These are phyloP conservation scores for Xylariales sp. DNA, from an alignment of 2,329 filamentous ascomycete species.

Conservation along the genomic window DNA sequence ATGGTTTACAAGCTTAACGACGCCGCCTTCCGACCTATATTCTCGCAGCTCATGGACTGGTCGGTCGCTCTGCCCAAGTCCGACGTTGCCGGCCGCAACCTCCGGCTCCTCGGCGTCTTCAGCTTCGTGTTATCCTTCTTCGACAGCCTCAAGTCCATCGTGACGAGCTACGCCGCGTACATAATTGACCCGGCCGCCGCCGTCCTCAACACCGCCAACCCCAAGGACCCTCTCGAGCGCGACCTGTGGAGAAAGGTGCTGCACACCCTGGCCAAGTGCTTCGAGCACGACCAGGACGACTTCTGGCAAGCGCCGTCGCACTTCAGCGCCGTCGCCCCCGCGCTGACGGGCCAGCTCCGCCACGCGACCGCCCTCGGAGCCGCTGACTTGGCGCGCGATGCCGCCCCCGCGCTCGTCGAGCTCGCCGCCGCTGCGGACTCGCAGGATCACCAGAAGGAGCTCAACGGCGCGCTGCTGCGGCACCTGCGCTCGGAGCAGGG, in stretches of 20 bases:
- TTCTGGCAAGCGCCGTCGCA: constrained; percentile 94
- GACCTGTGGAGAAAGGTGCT: constrained; percentile 68
- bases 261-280: constrained; percentile 67
- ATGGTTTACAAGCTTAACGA: constrained; percentile 98
- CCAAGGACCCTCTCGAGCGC: constrained; percentile 44
- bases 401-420: constrained; percentile 74
- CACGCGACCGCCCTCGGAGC: constrained; percentile 39
- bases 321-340: constrained; percentile 67
- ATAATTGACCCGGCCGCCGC: constrained; percentile 70
- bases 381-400: constrained; percentile 39
- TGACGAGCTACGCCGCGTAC: constrained; percentile 87
- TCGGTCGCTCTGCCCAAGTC: constrained; percentile 58
- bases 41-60: constrained; percentile 83
- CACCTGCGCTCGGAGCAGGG: constrained; percentile 71
- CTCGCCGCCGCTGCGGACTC: constrained; percentile 78
- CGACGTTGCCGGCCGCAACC: constrained; percentile 51
- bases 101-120: constrained; percentile 73
- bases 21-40: constrained; percentile 86
- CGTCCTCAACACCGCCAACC: constrained; percentile 47
- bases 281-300: constrained; percentile 86
- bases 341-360: constrained; percentile 64
- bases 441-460: constrained; percentile 82
- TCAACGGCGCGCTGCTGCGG: constrained; percentile 75
- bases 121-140: constrained; percentile 79
- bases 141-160: constrained; percentile 82